Evolutionary conservation across 1,284 basidiomycete genomes (phyloP), one percentile per base, ranked within the genome.

Genomic region (Tranzscheliella williamsii): DNA sequence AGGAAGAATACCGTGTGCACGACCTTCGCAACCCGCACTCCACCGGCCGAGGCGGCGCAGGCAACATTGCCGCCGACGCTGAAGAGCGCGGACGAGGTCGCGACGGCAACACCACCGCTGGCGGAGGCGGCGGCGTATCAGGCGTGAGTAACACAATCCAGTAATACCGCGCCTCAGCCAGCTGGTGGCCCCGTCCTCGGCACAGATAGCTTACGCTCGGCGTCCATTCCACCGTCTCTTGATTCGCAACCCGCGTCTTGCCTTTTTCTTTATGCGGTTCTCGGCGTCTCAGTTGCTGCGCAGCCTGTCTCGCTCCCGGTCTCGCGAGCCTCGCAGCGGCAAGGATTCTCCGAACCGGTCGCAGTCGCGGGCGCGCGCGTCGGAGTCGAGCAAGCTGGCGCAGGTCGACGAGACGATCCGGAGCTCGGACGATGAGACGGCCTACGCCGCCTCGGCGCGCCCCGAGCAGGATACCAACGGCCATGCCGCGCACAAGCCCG

Each of bases 31-130:
- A 81, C 6, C 38, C 48, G 5, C 86, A 87, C 70, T 85, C 85
- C 5, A 85, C 84, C 1, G 87, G 86, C 17, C 83, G 87, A 29
- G 87, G 87, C 15, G 87, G 87, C 15, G 69, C 78, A 3, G 87
- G 85, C 1, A 89, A 89, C 67, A 81, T 87, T 20, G 46, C 55
- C 20, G 5, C 38, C 5, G 41, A 55, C 5, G 20, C 38, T 2
- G 63, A 70, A 30, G 57, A 58, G 40, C 49, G 69, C 12, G 61
- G 70, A 6, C 53, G 72, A 27, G 50, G 53, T 6, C 50, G 61
- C 31, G 49, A 48, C 23, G n/a, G n/a, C n/a, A n/a, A n/a, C n/a
- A n/a, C n/a, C n/a, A n/a, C n/a, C n/a, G n/a, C n/a, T n/a, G 34
- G 39, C 8, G 38, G 36, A n/a, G 30, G 38, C 11, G 55, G 43